Base-by-base conservation (phyloP, 768 basidiomycete species). In the Arthromyces matolae region DNA sequence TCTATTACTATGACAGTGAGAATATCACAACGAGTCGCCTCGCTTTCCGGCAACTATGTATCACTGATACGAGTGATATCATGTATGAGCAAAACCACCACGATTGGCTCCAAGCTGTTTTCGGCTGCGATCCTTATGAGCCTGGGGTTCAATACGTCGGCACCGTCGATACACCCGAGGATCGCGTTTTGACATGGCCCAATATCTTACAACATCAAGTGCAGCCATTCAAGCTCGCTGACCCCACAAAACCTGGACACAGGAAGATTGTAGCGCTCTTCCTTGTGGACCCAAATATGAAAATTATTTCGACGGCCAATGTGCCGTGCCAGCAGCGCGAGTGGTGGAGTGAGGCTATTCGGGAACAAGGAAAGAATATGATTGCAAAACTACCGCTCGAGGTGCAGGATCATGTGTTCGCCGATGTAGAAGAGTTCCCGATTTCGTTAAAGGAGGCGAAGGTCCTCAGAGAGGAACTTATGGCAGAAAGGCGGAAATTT, bases 241-340 rank as follows among this genome's bases (percentile, higher is more conserved):
- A 56, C 19, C 50, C 34, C 9, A 46, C 45, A 14, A 52, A 55
- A 20, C 50, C 47, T 25, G 54, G 54, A 0, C 50, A 51, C 23
- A 35, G 54, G 10, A 56, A 54, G 34, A 47, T 59, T 33, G 27
- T 59, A 3, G 52, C 50, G 2, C 42, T 59, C 23, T 56, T 56
- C 42, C 47, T 60, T 5, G 55, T 60, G 16, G 58, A 60, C 36
- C 52, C 54, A 8, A 55, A 53, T 14, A 45, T 60, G 24, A 51
- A 38, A 12, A 54, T 65, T 16, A 52, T 58, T 13, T 64, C 63
- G 9, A 59, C 61, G 1, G 54, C 59, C 27, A 60, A 61, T 27
- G 57, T 65, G 13, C 61, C 62, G 1, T 64, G 60, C 16, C 65
- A 66, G 43, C 57, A 57, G 34, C 33, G 50, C 27, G 55, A 61